phyloP scores from a whole-genome alignment of 768 basidiomycete species.

The Tylopilus intermedius region DNA sequence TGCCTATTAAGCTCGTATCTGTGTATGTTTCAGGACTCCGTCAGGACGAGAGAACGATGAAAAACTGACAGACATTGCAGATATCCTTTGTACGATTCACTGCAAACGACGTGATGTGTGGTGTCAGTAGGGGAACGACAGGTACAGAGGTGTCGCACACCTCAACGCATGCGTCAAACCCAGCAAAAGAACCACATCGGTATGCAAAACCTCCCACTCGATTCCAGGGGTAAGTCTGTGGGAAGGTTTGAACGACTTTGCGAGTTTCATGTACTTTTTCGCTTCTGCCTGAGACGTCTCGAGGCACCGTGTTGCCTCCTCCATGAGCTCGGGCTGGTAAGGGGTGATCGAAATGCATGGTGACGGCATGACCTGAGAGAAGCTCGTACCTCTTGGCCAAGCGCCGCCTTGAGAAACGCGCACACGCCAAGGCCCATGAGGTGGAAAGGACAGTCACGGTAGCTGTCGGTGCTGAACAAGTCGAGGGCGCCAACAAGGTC shows the following conservation, averaged over 20 bases:
- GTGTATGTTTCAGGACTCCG: conserved; percentile 11
- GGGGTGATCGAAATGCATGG: background rate
- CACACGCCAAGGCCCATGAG: conserved; percentile 67
- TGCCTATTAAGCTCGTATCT: conserved; percentile 54
- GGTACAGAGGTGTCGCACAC: conserved; percentile 32
- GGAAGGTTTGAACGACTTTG: conserved; percentile 29
- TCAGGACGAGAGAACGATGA: background rate
- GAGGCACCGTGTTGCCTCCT: conserved; percentile 56
- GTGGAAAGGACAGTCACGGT: conserved; percentile 61
- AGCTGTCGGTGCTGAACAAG: conserved; percentile 34
- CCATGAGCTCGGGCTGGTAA: conserved; percentile 52
- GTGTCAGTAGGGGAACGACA: conserved; percentile 5
- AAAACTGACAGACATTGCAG: conserved; percentile 64
- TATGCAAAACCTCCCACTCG: conserved; percentile 74
- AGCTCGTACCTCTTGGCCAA: conserved; percentile 67
- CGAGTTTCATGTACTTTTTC: conserved; percentile 43
- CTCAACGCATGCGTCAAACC: conserved; percentile 69
- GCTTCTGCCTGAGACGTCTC: conserved; percentile 57
- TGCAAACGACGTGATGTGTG: background rate
- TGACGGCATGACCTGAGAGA: background rate
- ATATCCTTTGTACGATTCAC: conserved; percentile 76
- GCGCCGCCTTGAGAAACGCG: conserved; percentile 69
- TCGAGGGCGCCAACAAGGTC: conserved; percentile 52
- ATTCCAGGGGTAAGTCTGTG: conserved; percentile 55
- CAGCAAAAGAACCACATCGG: conserved; percentile 66